Base-by-base conservation (phyloP, 2,329 filamentous ascomycete species). In the Canariomyces notabilis region DNA sequence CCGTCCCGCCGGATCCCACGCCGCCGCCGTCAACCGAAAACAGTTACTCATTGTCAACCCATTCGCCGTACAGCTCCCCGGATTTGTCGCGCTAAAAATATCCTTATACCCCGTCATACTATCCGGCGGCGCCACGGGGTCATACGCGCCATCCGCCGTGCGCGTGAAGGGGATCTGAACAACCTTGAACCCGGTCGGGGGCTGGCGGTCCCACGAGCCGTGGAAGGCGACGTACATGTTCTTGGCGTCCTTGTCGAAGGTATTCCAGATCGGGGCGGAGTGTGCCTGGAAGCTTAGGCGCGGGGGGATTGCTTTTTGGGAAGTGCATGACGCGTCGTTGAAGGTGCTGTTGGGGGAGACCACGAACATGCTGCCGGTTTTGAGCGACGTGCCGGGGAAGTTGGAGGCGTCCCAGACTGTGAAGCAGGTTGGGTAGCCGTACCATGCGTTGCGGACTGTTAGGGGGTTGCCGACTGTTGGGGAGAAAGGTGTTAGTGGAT, bases 341-440 rank as follows among this genome's bases (percentile, higher is more conserved):
- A 62, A 67, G 18, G 63, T 61, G 37, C 41, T 42, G 56, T 66
- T 68, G 22, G 65, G 66, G 2, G 56, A 47, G 7, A 64, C 49
- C 4, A 69, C 63, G 51, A 71, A 71, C 50, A 69, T 68, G 32
- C 53, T 52, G 29, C 69, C 68, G 48, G 52, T 59, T 53, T 61
- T 62, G 52, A 62, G 59, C 2, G 36, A 32, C 41, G 50, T 44
- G 47, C 54, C 53, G 21, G 47, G 37, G 49, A 61, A 61, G 36
- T 44, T 40, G 21, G 58, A 53, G 0, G 58, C 46, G 36, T 62
- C 58, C 60, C 60, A 62, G 22, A 61, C 57, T 21, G 58, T 49
- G 49, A 64, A 65, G 49, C 63, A 63, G 31, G 68, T 72, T 6
- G 81, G 81, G 58, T 84, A 85, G 37, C 81, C 81, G 62, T 59